These are phyloP conservation scores for Hericium rajendrae DNA, from an alignment of 768 basidiomycete genomes.

Conservation along the genomic window DNA sequence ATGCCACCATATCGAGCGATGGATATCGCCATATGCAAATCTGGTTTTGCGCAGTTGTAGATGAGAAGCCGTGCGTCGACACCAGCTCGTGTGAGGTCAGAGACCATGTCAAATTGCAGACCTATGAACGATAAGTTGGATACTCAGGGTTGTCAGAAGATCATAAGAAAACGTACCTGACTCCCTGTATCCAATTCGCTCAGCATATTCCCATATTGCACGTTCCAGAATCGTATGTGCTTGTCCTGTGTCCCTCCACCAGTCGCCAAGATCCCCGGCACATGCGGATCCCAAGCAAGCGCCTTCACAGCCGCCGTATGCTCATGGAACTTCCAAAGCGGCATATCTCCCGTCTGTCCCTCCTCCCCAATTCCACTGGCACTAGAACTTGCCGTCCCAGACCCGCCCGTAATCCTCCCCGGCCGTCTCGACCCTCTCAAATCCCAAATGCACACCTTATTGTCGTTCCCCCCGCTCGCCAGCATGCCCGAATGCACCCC, in stretches of 20 bases:
- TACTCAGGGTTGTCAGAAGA: neutral
- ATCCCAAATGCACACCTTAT: conserved; percentile 98
- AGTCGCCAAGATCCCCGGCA: conserved; percentile 81
- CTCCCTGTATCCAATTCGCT: conserved; percentile 90
- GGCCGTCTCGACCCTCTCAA: conserved; percentile 52
- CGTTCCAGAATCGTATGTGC: conserved; percentile 97
- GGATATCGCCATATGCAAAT: conserved; percentile 96
- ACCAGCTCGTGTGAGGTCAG: conserved; percentile 94
- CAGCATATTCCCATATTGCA: conserved; percentile 73
- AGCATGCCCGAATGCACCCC: conserved; percentile 44
- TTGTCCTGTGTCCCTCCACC: conserved; percentile 99
- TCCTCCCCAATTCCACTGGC: conserved; percentile 21
- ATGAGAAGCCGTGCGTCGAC: conserved; percentile 95
- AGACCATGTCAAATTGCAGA: conserved; percentile 97
- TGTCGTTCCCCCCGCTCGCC: conserved; percentile 96
- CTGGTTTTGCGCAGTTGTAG: conserved; percentile 90
- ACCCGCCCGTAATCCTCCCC: conserved; percentile 14
- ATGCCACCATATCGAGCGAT: conserved; percentile 86
- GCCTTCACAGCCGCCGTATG: conserved; percentile 97
- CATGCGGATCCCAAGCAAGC: conserved; percentile 96
- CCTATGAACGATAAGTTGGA: conserved; percentile 34
- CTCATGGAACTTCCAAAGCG: conserved; percentile 92
- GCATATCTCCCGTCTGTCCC: conserved; percentile 40
- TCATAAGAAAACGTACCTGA: conserved; percentile 48
- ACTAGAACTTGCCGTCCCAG: conserved; percentile 16